A percentile compares a stretch with the other conserved stretches of the same genome.
These are phyloP conservation scores for Sporormia fimetaria DNA, from an alignment of 495 filamentous ascomycete genomes.

Conservation along the genomic window DNA sequence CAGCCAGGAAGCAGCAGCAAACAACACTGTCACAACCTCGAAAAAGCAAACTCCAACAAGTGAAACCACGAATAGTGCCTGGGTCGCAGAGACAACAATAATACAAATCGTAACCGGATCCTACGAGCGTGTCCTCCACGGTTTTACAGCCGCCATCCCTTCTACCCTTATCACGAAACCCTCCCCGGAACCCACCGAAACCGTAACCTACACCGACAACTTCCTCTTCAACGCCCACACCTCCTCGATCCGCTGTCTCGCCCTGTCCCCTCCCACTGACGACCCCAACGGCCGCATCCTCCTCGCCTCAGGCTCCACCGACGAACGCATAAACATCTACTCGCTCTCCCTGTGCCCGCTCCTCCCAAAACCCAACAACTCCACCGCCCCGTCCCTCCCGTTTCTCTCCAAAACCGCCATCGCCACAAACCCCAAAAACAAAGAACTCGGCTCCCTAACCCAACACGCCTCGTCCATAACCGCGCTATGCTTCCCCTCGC, in stretches of 20 bases:
- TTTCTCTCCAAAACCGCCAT: conserved; percentile 56
- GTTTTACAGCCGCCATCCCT: conserved; percentile 64
- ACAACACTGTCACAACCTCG: conserved; percentile 16
- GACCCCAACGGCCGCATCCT: conserved; percentile 57
- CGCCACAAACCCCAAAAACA: conserved; percentile 72
- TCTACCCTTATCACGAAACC: conserved; percentile 11
- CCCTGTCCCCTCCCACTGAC: conserved; percentile 67
- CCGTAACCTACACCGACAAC: conserved; percentile 67
- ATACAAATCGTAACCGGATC: conserved; percentile 88
- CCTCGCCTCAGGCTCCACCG: conserved; percentile 78
- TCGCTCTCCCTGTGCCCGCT: conserved; percentile 68
- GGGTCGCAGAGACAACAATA: conserved; percentile 29
- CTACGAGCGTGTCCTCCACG: conserved; percentile 90
- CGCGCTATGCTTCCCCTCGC: conserved; percentile 67
- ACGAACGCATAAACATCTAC: conserved; percentile 93
- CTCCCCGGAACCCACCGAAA: neutral
- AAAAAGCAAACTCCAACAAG: neutral
- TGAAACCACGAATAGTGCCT: neutral
- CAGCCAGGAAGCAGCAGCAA: conserved; percentile 25
- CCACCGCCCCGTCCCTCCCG: conserved; percentile 35
- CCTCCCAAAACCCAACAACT: conserved; percentile 14
- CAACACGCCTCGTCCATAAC: conserved; percentile 78
- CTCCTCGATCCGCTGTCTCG: conserved; percentile 80
- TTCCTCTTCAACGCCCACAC: conserved; percentile 93
- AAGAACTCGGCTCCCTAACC: conserved; percentile 72